Base-by-base conservation (phyloP, 2,329 filamentous ascomycete species). In the Stachybotrys chlorohalonatus region DNA sequence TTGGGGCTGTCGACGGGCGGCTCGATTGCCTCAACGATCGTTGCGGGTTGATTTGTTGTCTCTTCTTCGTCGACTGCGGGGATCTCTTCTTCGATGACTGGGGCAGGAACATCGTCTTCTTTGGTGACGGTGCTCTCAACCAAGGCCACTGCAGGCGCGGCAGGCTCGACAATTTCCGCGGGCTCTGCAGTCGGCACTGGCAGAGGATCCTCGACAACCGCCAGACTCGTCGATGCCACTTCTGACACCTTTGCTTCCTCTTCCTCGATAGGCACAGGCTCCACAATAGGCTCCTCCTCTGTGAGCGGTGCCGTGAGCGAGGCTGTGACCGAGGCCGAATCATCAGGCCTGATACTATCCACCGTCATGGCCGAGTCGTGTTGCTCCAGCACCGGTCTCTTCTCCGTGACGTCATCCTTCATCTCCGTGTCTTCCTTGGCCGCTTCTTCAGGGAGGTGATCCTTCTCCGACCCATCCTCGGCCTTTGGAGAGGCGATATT, bases 271-370 rank as follows among this genome's bases (percentile, higher is more conserved):
- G 52, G 32, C 13, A n/a, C 50, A 15, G 54, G 42, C 24, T 62
- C 57, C 42, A 54, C 51, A 32, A 48, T 52, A 11, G 31, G 36
- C 7, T 55, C 45, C 11, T 42, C 13, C 36, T 42, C 36, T 5
- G 36, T 42, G 36, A 42, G 36, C 9, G 36, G 36, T 52, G 17
- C n/a, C 32, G 36, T 24, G 39, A n/a, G 31, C 51, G 31, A 50
- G 45, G 48, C 32, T 52, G 58, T 57, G 11, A 64, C 60, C 1
- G 70, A 73, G 3, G 69, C 70, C 5, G 70, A 73, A 47, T 73
- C 69, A 39, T 73, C 70, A 0, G 70, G 70, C 51, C 66, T 70
- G 51, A 73, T 67, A 5, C 62, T 67, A 51, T 73, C 70, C 30
- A 72, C 70, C 1, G 69, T 71, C 63, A 71, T 63, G 11, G 63